Evolutionary conservation across 805 yeast species (phyloP), one percentile per base, ranked within the genome.

Genomic region (Pichia eremophila): DNA sequence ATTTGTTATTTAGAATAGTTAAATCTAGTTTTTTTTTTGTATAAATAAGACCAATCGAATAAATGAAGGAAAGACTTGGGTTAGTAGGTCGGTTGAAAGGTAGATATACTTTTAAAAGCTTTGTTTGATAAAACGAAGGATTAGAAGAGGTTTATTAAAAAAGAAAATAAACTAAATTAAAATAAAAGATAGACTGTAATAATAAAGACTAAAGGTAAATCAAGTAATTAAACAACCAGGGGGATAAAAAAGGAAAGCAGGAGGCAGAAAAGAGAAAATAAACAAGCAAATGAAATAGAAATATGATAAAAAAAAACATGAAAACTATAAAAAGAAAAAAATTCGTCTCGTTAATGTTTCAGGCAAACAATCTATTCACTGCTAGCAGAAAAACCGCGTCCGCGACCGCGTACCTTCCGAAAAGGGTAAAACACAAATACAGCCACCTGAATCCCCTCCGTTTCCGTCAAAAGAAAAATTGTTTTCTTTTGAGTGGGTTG

Each of bases 31-130:
- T 5, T 22, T 22, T 5, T 22, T 22, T 22, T 22, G 25, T 22
- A 22, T 22, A 22, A 22, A 22, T 22, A 22, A 7, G 25, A 34
- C 39, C 27, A 46, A 22, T 18, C 36, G 34, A 37, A 38, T 34
- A 27, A 15, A 36, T 25, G 12, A 49, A 50, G 41, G 53, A 51
- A 22, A 35, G 51, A 48, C 47, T 45, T 18, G 35, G 46, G 43
- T 39, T 34, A 37, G 48, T 29, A 27, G 27, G 12, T 34, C 36
- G 36, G 10, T 34, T 34, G 36, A 18, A 4, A 34, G 18, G 17
- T 7, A 34, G n/a, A 14, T 14, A 15, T 34, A 8, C 17, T 34
- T 14, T 8, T 34, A 6, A 8, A 34, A 34, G 12, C 15, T 34
- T 34, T 10, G 12, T 8, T 12, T 17, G 18, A 22, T 3, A 8